Evolutionary conservation across 1,284 basidiomycete species (phyloP).

Genomic region (Austroboletus novae-zelandiae): DNA sequence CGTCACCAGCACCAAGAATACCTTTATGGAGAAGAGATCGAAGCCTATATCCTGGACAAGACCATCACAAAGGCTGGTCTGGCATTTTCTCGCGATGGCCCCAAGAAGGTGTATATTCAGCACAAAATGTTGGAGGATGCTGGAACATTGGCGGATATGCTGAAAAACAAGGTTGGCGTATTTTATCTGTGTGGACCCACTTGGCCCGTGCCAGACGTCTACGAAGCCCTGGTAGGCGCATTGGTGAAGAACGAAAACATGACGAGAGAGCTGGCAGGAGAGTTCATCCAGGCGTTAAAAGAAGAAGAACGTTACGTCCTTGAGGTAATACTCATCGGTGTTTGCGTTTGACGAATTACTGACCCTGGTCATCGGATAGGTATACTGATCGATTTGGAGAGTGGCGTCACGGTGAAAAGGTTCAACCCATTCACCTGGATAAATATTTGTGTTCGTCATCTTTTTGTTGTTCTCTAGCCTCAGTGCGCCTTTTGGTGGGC

Average conservation of each 20-base stretch:
- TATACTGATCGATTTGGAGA: conserved; percentile 20
- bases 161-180: conserved; percentile 71
- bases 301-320: conserved; percentile 97
- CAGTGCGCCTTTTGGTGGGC: no score
- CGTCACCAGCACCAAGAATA: conserved; percentile 94
- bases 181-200: conserved; percentile 99
- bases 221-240: conserved; percentile 84
- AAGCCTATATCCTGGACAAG: conserved; percentile 79
- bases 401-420: no score
- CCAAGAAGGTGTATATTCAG: conserved; percentile 96
- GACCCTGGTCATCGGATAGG: conserved; percentile 13
- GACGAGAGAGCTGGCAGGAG: conserved; percentile 69
- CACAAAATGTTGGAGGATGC: conserved; percentile 96
- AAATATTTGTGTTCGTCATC: background rate
- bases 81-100: conserved; percentile 94
- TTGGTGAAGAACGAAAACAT: conserved; percentile 73
- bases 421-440: background rate
- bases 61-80: conserved; percentile 88
- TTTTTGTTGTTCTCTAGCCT: background rate
- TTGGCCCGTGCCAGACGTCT: conserved; percentile 98
- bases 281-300: conserved; percentile 88
- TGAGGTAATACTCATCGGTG: conserved; percentile 62
- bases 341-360: conserved; percentile 1
- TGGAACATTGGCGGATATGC: conserved; percentile 69
- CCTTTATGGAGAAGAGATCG: conserved; percentile 92